Base-by-base conservation (phyloP, 1,139 yeast species). In the Meyerozyma sp. region DNA sequence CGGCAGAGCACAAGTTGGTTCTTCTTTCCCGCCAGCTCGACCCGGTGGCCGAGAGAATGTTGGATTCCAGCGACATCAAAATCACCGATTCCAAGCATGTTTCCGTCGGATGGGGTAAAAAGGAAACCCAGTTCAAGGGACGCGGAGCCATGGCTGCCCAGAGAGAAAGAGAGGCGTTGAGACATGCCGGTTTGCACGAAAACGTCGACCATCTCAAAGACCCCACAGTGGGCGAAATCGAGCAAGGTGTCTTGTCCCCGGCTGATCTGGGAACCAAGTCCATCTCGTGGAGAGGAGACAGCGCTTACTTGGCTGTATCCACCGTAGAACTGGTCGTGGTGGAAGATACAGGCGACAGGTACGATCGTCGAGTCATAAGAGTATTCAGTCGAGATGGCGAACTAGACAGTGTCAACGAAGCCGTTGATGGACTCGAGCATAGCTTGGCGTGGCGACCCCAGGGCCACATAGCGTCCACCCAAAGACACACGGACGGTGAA, bases 31-130 rank as follows among this genome's bases (percentile, higher is more conserved):
- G 96, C 51, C 68, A 77, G 35, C 85, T 91, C 52, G 98, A 93
- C 53, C 90, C 94, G 5, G 75, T 93, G 25, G 68, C 80, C 10
- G 97, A 93, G 56, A 71, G 74, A 42, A 51, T 54, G 14, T 65
- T 91, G 47, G 69, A 77, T 42, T 70, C 78, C 1, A 76, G 75
- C 13, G 98, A 93, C 59, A 71, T 90, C 42, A 63, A 65, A 40
- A 66, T 70, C 36, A 67, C 79, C 35, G 76, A 81, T 44, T 82
- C 91, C 3, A 84, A 84, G 54, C 96, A 93, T 57, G 97, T 94
- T 29, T 84, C 95, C 18, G 97, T 93, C 32, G 99, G 99, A 16
- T 94, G 99, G 99, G 99, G 99, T 57, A 87, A 86, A 53, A 83
- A 85, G 50, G 98, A 93, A 62, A 94, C 99, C 0, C 99, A 94